Conservation (phyloP, 116 monocot genomes). For the Phalaenopsis hybrid region DNA sequence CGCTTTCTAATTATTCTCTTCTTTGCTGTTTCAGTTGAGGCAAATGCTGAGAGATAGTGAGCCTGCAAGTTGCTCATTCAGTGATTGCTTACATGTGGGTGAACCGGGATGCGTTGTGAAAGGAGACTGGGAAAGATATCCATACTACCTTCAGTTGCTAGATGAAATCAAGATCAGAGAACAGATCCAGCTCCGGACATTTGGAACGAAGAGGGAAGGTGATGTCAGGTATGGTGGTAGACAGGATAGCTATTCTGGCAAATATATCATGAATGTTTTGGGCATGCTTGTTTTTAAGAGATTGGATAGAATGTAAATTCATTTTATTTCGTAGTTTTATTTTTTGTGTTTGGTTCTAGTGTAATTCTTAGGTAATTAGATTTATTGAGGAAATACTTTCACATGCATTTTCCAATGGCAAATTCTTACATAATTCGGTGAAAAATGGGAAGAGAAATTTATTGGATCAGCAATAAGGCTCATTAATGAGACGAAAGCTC, state of each 20-base stretch:
- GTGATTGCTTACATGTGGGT: slow-evolving; percentile 77
- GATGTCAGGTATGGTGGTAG: slow-evolving; percentile 54
- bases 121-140: slow-evolving; percentile 92
- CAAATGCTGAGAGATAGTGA: slow-evolving; percentile 38
- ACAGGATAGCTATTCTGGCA: not conserved
- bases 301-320: too few relatives aligned
- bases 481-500: too few relatives aligned
- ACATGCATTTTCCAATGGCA: too few relatives aligned
- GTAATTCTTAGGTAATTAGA: too few relatives aligned
- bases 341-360: too few relatives aligned
- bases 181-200: slow-evolving; percentile 69
- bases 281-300: not conserved
- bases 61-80: slow-evolving; percentile 63
- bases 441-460: too few relatives aligned
- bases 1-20: not conserved
- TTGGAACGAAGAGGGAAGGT: slow-evolving; percentile 86
- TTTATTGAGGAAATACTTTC: too few relatives aligned
- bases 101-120: slow-evolving; percentile 80
- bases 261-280: not conserved
- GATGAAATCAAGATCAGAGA: slow-evolving; percentile 93
- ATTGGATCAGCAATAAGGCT: too few relatives aligned
- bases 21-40: slow-evolving; percentile 47
- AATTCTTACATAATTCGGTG: too few relatives aligned
- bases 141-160: slow-evolving; percentile 81
- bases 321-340: too few relatives aligned